These are phyloP conservation scores for Xylariaceae sp. DNA, from an alignment of 2,329 filamentous ascomycete genomes.

Conservation along the genomic window DNA sequence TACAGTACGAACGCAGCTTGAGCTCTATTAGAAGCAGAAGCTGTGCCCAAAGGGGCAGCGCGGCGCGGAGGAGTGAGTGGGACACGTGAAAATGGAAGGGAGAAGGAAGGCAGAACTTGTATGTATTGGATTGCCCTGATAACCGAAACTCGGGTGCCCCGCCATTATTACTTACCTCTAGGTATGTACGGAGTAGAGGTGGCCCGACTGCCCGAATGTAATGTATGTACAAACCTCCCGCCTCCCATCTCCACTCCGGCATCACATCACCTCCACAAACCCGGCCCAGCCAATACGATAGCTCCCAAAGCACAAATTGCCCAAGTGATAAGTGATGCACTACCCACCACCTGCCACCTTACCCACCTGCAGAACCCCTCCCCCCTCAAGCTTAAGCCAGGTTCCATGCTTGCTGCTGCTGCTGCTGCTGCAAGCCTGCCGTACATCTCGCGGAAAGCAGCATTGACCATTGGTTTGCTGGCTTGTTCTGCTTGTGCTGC, in stretches of 20 bases:
- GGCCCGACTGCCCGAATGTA: too few species aligned
- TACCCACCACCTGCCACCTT: too few species aligned
- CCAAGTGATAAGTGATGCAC: background rate
- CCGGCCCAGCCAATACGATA: slow-evolving; percentile 24
- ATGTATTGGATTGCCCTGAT: background rate
- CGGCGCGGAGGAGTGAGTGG: background rate
- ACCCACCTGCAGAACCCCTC: slow-evolving; percentile 32
- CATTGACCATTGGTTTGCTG: slow-evolving; percentile 6
- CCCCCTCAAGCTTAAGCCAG: slow-evolving; percentile 27
- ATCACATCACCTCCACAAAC: slow-evolving; percentile 23
- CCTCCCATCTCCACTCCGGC: slow-evolving; percentile 20
- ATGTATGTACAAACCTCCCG: too few species aligned
- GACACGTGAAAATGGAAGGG: background rate
- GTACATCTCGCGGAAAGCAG: slow-evolving; percentile 20
- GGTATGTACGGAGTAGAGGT: too few species aligned
- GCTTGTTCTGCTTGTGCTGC: background rate
- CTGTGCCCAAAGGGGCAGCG: background rate
- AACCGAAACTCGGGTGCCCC: slow-evolving; percentile 22
- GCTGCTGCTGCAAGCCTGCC: slow-evolving; percentile 17
- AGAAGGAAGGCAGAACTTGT: background rate
- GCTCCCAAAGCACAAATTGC: slow-evolving; percentile 10
- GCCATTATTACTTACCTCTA: slow-evolving; percentile 20
- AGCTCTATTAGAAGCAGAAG: background rate
- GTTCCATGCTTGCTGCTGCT: slow-evolving; percentile 14
- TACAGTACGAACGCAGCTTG: background rate